phyloP scores from a whole-genome alignment of 2,329 filamentous ascomycete genomes.

The Fonsecaea nubica region DNA sequence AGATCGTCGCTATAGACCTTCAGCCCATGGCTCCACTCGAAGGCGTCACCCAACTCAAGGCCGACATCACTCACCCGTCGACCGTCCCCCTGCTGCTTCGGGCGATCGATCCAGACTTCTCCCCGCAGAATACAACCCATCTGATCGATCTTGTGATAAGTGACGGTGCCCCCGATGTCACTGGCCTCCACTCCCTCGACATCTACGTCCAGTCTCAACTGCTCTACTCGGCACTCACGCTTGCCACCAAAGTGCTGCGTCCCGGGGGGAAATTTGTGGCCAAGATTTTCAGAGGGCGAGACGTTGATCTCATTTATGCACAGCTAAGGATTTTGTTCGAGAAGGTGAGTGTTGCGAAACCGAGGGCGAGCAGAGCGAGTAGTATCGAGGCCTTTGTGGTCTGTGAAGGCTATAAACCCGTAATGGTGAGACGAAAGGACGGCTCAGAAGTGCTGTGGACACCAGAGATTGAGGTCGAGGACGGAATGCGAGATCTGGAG shows the following conservation, averaged over 20 bases:
- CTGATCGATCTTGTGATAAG: conserved; percentile 93
- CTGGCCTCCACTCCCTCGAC: conserved; percentile 93
- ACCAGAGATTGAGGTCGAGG: conserved; percentile 46
- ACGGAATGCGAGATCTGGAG: conserved; percentile 22
- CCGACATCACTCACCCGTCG: conserved; percentile 95
- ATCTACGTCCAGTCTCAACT: conserved; percentile 98
- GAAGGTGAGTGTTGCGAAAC: conserved; percentile 88
- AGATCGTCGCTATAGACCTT: conserved; percentile 93
- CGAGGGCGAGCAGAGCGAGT: conserved; percentile 90
- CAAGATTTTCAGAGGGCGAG: conserved; percentile 93
- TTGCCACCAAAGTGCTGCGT: conserved; percentile 88
- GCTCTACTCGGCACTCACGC: conserved; percentile 89
- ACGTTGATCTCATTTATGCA: conserved; percentile 93
- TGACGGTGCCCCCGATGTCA: conserved; percentile 95
- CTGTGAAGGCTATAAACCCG: conserved; percentile 86
- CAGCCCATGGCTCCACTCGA: conserved; percentile 95
- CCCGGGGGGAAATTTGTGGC: conserved; percentile 96
- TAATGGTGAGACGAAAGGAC: conserved; percentile 26
- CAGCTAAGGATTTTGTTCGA: conserved; percentile 92
- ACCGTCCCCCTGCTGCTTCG: conserved; percentile 88
- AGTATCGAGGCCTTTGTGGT: conserved; percentile 97
- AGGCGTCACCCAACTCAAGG: conserved; percentile 88
- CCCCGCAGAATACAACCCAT: conserved; percentile 56
- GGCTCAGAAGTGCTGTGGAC: conserved; percentile 30
- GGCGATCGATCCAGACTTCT: conserved; percentile 75